Evolutionary conservation across 2,329 filamentous ascomycete genomes (phyloP), one percentile per base, ranked within the genome.

Genomic region (Aspergillus alliaceus): DNA sequence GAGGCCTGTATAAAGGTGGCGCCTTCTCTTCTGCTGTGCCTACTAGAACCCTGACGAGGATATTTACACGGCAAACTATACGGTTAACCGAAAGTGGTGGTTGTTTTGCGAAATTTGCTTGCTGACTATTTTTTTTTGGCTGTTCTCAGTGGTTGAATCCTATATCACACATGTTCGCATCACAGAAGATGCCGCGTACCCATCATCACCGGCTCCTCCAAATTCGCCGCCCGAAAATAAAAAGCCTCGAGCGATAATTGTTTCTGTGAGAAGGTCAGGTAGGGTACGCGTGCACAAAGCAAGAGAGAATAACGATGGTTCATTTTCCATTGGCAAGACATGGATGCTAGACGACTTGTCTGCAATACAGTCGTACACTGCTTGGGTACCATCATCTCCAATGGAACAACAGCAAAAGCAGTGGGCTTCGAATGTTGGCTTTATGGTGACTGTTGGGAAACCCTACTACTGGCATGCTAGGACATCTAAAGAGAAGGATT

Each of bases 101-200:
- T 8, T 4, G 44, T 2, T 22, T 32, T 12, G 2, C 18, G 7
- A 12, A 32, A 18, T 27, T 24, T 22, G 25, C 18, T 46, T 15
- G 46, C 66, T 72, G 54, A 73, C 64, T n/a, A n/a, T n/a, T n/a
- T n/a, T 18, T 54, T 51, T 24, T 40, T 55, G 49, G 20, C 51
- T 39, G 20, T 27, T 37, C 44, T n/a, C 50, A 91, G 89, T 90
- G 65, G 80, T 87, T 65, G 95, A 99, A 79, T 97, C 92, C 32
- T 99, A 99, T 79, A 99, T 99, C 69, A 99, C 95, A 22, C 95
- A 99, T 73, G 93, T 98, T 67, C 86, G 89, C 69, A 92, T 99
- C 69, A 86, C 86, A 64, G 95, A 99, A 79, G 96, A 91, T 81
- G 87, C 88, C 56, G 83, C 85, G 39, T 88, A 93, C 75, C 92